phyloP scores from a whole-genome alignment of 257 asterid species.

The Solanum virginianum region DNA sequence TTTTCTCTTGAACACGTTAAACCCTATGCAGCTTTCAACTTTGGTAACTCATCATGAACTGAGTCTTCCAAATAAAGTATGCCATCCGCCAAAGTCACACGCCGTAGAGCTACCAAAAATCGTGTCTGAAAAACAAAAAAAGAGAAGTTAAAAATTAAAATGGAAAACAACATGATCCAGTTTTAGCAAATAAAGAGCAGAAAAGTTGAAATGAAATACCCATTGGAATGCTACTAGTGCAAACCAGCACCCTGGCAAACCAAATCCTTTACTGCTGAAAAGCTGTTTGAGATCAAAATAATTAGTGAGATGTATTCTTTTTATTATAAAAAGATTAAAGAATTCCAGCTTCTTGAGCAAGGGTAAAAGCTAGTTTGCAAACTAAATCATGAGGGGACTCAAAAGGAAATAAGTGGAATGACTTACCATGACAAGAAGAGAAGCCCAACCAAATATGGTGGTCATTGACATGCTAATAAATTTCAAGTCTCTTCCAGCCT shows the following conservation, averaged over 20 bases:
- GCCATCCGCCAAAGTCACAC: slow-evolving; percentile 51
- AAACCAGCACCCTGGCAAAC: slow-evolving; percentile 80
- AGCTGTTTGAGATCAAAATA: slow-evolving; percentile 21
- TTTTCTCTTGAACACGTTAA: not conserved
- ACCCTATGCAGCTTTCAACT: slow-evolving; percentile 34
- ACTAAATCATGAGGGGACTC: not conserved
- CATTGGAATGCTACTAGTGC: slow-evolving; percentile 88
- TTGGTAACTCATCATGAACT: slow-evolving; percentile 19
- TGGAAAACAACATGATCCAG: not conserved
- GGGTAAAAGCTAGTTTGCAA: not conserved
- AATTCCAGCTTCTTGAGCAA: not conserved
- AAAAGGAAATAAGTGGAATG: not conserved
- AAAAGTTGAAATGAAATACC: slow-evolving; percentile 20
- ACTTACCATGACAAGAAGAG: slow-evolving; percentile 63
- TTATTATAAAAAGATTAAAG: not conserved
- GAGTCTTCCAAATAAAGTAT: slow-evolving; percentile 44
- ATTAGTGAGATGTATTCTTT: not conserved
- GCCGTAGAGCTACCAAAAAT: slow-evolving; percentile 53
- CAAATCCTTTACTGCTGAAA: slow-evolving; percentile 58
- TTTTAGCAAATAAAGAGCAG: not conserved
- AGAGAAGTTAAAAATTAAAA: not conserved
- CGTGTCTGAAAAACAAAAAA: slow-evolving; percentile 42
- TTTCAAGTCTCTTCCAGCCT: slow-evolving; percentile 95
- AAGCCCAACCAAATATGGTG: slow-evolving; percentile 44
- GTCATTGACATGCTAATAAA: slow-evolving; percentile 78